Percentiles rank a stretch among this genome's conserved stretches.
Conservation (phyloP, 1,284 basidiomycete species). For the Coniophora puteana region DNA sequence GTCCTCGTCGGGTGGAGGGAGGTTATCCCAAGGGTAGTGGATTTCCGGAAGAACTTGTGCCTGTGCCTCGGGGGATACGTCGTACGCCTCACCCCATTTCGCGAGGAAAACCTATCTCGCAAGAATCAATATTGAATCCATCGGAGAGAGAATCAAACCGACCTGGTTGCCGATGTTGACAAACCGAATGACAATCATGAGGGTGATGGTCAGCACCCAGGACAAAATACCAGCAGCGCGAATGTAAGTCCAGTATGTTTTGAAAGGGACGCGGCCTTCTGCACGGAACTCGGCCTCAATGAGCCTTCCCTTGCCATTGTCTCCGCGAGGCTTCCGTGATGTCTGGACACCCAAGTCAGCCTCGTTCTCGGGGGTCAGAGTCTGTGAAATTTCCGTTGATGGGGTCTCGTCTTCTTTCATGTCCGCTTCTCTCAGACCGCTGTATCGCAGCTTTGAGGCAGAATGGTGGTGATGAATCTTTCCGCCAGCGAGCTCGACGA, state of each 20-base stretch:
- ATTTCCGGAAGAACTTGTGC: slow-evolving; percentile 23
- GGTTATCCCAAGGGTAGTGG: slow-evolving; percentile 37
- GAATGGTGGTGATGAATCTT: slow-evolving; percentile 47
- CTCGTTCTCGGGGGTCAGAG: slow-evolving; percentile 2
- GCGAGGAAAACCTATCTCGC: slow-evolving; percentile 54
- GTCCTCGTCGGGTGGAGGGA: slow-evolving; percentile 55
- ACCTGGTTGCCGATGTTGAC: slow-evolving; percentile 61
- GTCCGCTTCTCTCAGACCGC: slow-evolving; percentile 49
- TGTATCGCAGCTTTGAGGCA: too few relatives aligned
- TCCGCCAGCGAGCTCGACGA: slow-evolving; percentile 66
- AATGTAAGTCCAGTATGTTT: slow-evolving; percentile 60
- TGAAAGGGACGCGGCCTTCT: slow-evolving; percentile 57
- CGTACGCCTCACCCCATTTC: slow-evolving; percentile 61
- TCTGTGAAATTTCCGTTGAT: slow-evolving; percentile 24
- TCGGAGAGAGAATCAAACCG: slow-evolving; percentile 10
- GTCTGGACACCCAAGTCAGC: slow-evolving; percentile 1
- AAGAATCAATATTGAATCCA: neutral
- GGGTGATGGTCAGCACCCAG: slow-evolving; percentile 49
- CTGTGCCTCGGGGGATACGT: slow-evolving; percentile 35
- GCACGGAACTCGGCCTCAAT: slow-evolving; percentile 61
- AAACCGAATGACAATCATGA: slow-evolving; percentile 53
- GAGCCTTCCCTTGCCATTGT: slow-evolving; percentile 43
- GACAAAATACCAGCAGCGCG: slow-evolving; percentile 54
- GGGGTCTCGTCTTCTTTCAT: too few relatives aligned
- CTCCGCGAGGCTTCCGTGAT: slow-evolving; percentile 12